Evolutionary conservation across 768 basidiomycete species (phyloP), one percentile per base, ranked within the genome.

Genomic region (Exsudoporus frostii): DNA sequence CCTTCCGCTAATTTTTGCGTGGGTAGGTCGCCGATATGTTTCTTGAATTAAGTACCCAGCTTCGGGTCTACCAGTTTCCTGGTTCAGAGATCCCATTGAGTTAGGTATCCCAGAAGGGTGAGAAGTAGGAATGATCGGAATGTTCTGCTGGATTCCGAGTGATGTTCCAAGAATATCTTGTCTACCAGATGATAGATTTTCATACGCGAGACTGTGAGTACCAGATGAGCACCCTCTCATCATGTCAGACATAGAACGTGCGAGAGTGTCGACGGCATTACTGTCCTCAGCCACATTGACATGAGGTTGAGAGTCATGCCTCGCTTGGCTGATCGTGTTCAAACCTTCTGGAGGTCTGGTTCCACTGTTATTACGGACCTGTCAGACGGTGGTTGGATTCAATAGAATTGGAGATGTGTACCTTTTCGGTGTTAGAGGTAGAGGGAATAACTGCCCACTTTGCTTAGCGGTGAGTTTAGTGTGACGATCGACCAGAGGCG

Each of bases 211-310:
- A 45, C 30, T n/a, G 24, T 44, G 29, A 25, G 25, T 36, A 41
- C 44, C 29, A 22, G 34, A 40, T 15, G 55, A 29, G 7, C 22
- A 13, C 30, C 37, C 30, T 43, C 29, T 10, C 48, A 38, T 46
- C 43, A 54, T 50, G 20, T 54, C 43, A 48, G 55, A 54, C 52
- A 58, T 52, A 4, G 55, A 54, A 38, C 24, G 40, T 4, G 49
- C 51, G 45, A 61, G 50, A 39, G 39, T 7, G 33, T 54, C 49
- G n/a, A 50, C 27, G 36, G 13, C n/a, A 24, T 29, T 11, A 29
- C 27, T 24, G 44, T 52, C 37, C 34, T 22, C 45, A 20, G 40
- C 14, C 44, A 34, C 41, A 45, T 32, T 32, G 29, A 27, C 8
- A 43, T 40, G 3, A 10, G 50, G 25, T 37, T 22, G 49, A 40